Base-by-base conservation (phyloP, 345 rosid species). In the Salix suchowensis region DNA sequence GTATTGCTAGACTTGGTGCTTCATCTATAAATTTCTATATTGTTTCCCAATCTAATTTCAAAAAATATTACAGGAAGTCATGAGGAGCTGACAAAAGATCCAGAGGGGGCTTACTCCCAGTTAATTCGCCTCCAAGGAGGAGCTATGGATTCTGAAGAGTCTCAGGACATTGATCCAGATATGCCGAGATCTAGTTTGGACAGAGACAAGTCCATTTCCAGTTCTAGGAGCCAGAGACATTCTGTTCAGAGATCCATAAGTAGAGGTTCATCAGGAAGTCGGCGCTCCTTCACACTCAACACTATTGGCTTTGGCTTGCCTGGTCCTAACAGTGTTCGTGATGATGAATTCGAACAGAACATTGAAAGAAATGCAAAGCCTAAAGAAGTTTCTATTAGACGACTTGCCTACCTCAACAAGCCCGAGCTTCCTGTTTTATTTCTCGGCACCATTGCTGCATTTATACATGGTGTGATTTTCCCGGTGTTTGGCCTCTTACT, bases 401-500 rank as follows among this genome's bases (percentile, higher is more conserved):
- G 94, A 19, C 80, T 94, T 40, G 97, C 90, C 58, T 71, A 62
- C 48, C 85, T 94, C 64, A 94, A 94, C 88, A 90, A 83, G 83
- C 94, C 97, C 15, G 97, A 92, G 84, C 24, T 85, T 65, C 90
- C 89, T 16, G 82, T 87, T 64, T 16, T 94, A 64, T 6, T 90
- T 32, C 54, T 89, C 16, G 98, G 94, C 58, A 77, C 87, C 42
- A 14, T 89, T 11, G 97, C 88, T 34, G 97, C 97, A 62, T 72
- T 79, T 55, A 37, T 84, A 52, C 91, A 94, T 40, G 98, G 98
- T 40, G 65, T 85, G 4, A 2, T 86, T 67, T 92, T 90, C 77
- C 98, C 98, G 0, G 30, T 90, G n/a, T 94, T 92, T 18, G 97
- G 98, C 48, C 85, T 91, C 69, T 72, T 92, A 73, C 84, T 92